These are phyloP conservation scores for Myxozyma geophila DNA, from an alignment of 805 yeast species.

Conservation along the genomic window DNA sequence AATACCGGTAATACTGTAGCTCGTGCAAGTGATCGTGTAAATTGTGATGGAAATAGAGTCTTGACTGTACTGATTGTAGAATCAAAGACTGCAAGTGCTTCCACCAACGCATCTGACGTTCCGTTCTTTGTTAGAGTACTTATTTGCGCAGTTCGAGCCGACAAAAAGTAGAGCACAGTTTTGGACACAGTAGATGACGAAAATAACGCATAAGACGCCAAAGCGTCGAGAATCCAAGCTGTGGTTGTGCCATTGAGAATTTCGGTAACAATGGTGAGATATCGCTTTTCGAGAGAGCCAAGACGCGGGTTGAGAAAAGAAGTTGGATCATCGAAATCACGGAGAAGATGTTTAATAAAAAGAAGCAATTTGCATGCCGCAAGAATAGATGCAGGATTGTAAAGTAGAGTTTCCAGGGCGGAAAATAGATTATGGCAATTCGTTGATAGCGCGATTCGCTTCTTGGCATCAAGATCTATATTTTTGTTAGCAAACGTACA, in stretches of 20 bases:
- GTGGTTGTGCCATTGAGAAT: constrained; percentile 11
- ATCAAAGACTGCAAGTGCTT: constrained; percentile 22
- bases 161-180: constrained; percentile 18
- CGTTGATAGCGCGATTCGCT: constrained; percentile 14
- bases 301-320: constrained; percentile 2
- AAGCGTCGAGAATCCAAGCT: constrained; percentile 23
- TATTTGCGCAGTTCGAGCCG: constrained; percentile 12
- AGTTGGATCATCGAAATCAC: not conserved
- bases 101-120: constrained; percentile 10
- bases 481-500: not conserved
- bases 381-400: constrained; percentile 14
- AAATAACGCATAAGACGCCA: constrained; percentile 20
- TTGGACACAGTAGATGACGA: constrained; percentile 12
- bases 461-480: constrained; percentile 14
- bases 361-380: constrained; percentile 18
- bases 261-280: not conserved
- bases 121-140: not conserved
- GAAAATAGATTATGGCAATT: constrained; percentile 19
- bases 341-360: constrained; percentile 5
- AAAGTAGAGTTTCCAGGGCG: constrained; percentile 22
- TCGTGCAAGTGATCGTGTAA: constrained; percentile 12
- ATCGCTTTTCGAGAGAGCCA: not conserved
- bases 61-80: constrained; percentile 13
- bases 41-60: constrained; percentile 29
- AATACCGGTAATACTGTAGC: constrained; percentile 22